phyloP scores from a whole-genome alignment of 352 stramenopile species.

The Globisporangium solare region DNA sequence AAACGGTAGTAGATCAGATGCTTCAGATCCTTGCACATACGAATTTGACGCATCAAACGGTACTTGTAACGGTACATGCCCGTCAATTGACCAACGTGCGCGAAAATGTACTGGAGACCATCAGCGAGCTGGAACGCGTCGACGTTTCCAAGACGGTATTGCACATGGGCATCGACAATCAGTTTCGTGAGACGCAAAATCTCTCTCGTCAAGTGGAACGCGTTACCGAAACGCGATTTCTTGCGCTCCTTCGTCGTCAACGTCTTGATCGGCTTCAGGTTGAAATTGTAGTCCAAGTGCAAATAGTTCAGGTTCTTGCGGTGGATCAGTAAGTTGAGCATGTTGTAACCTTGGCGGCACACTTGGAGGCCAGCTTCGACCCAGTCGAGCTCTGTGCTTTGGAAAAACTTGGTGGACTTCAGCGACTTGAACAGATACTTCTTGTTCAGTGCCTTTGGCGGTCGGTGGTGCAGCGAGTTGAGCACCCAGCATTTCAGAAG shows the following conservation, averaged over 20 bases:
- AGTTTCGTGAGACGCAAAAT: constrained; percentile 99
- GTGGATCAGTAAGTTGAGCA: constrained; percentile 99
- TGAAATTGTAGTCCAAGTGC: constrained; percentile 99
- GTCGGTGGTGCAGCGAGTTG: constrained; percentile 95
- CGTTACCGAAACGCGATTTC: constrained; percentile 97
- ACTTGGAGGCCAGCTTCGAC: constrained; percentile 98
- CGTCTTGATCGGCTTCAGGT: constrained; percentile 99
- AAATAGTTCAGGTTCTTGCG: constrained; percentile 99
- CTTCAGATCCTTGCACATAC: constrained; percentile 99
- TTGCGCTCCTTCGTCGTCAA: constrained; percentile 99
- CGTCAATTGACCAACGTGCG: constrained; percentile 99
- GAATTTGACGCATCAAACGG: constrained; percentile 94
- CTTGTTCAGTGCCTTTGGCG: constrained; percentile 95
- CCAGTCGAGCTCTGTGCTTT: constrained; percentile 99
- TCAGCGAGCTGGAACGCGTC: constrained; percentile 99
- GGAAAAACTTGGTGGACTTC: constrained; percentile 99
- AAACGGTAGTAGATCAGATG: constrained; percentile 99
- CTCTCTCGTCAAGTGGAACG: constrained; percentile 95
- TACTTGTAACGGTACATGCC: constrained; percentile 99
- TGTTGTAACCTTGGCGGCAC: constrained; percentile 99
- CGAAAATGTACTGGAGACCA: constrained; percentile 99
- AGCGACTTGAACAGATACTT: constrained; percentile 98
- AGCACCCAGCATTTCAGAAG: constrained; percentile 99
- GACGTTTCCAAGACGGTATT: constrained; percentile 99
- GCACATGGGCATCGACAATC: constrained; percentile 99